Conservation (phyloP, 2,329 filamentous ascomycete genomes). For the Xylariaceae sp. region DNA sequence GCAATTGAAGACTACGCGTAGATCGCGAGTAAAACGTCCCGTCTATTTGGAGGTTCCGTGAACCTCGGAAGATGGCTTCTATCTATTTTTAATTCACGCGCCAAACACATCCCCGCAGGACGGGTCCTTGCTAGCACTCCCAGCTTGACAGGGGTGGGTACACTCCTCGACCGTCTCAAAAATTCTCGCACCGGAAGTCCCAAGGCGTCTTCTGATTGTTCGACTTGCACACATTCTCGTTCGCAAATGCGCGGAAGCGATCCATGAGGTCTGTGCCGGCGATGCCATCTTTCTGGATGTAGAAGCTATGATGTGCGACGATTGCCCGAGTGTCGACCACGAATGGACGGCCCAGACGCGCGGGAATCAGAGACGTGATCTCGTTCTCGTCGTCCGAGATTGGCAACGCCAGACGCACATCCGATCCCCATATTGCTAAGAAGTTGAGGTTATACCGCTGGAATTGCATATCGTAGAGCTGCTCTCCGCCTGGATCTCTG, state of each 20-base stretch:
- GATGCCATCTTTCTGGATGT: conserved; percentile 39
- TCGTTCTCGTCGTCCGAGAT: conserved; percentile 45
- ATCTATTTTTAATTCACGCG: no score
- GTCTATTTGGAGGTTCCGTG: no score
- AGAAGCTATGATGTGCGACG: conserved; percentile 51
- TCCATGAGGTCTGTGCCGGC: conserved; percentile 50
- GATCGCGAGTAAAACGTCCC: no score
- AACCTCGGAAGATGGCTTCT: no score
- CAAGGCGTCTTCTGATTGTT: conserved; percentile 6
- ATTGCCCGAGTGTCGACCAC: conserved; percentile 52
- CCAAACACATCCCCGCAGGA: no score
- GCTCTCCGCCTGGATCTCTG: conserved; percentile 21
- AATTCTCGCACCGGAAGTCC: conserved; percentile 1
- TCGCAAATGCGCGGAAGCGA: conserved; percentile 50
- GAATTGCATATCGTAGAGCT: conserved; percentile 46
- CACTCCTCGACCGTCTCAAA: neutral
- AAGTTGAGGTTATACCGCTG: conserved; percentile 52
- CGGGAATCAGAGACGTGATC: conserved; percentile 38
- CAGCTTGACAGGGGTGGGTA: no score
- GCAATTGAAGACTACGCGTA: no score
- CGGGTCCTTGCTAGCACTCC: no score
- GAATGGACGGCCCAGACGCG: conserved; percentile 39
- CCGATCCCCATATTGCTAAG: conserved; percentile 48
- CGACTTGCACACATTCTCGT: conserved; percentile 45
- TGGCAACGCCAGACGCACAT: conserved; percentile 45